A percentile compares a stretch with the other conserved stretches of the same genome.
phyloP scores from a whole-genome alignment of 2,329 filamentous ascomycete genomes.

The Penicillium decumbens region DNA sequence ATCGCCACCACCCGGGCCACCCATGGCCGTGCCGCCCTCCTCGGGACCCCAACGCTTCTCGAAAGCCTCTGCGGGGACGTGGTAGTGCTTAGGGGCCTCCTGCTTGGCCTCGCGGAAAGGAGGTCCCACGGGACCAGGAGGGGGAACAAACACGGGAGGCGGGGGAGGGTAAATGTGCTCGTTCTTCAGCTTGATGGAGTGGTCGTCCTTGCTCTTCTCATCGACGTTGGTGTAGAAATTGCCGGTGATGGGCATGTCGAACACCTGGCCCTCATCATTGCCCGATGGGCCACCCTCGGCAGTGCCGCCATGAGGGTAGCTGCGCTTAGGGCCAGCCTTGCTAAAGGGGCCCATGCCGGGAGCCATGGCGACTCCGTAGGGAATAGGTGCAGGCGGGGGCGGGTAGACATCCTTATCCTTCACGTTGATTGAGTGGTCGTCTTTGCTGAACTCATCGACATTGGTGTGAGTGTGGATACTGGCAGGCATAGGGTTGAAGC shows the following conservation, averaged over 20 bases:
- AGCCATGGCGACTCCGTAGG: slow-evolving; percentile 11
- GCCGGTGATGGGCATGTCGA: slow-evolving; percentile 21
- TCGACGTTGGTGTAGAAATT: slow-evolving; percentile 17
- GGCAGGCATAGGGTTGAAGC: slow-evolving; percentile 9
- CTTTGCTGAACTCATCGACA: slow-evolving; percentile 17
- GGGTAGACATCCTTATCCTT: slow-evolving; percentile 18
- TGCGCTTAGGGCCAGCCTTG: slow-evolving; percentile 9
- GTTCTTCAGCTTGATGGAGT: slow-evolving; percentile 19
- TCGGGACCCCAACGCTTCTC: slow-evolving; percentile 12
- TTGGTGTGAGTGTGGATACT: slow-evolving; percentile 14
- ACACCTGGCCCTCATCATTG: slow-evolving; percentile 22
- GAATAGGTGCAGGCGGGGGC: background rate
- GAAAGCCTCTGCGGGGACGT: slow-evolving; percentile 1
- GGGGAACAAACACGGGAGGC: background rate
- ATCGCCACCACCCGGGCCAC: slow-evolving; percentile 14
- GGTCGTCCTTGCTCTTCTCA: slow-evolving; percentile 18
- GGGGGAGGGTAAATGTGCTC: slow-evolving; percentile 11
- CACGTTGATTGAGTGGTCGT: slow-evolving; percentile 22
- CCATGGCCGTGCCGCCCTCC: slow-evolving; percentile 16
- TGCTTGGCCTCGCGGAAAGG: background rate
- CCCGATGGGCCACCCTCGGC: slow-evolving; percentile 20
- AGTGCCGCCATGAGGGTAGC: slow-evolving; percentile 16
- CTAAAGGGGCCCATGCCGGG: slow-evolving; percentile 12
- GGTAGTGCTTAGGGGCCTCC: slow-evolving; percentile 4
- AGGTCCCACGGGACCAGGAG: background rate